Conservation (phyloP, 2,329 filamentous ascomycete species). For the Sporothrix mexicana region DNA sequence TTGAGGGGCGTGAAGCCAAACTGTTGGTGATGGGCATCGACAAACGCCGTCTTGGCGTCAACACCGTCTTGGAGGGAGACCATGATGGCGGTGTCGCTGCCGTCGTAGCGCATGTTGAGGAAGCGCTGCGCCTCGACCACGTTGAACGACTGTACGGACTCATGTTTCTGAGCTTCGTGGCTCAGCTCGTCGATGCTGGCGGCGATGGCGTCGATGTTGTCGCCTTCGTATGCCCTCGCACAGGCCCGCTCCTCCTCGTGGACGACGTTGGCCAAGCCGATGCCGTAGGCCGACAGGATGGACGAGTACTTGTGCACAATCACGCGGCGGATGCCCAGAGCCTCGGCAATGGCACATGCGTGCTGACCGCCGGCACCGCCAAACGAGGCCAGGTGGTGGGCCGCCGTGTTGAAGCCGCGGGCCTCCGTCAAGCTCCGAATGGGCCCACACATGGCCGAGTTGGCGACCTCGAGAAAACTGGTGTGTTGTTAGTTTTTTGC, state of each 20-base stretch:
- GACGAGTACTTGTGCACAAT: slow-evolving; percentile 86
- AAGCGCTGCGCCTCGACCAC: too few relatives aligned
- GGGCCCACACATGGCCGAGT: slow-evolving; percentile 74
- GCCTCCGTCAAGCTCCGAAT: slow-evolving; percentile 90
- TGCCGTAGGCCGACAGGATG: slow-evolving; percentile 86
- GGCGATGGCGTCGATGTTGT: too few relatives aligned
- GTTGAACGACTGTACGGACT: too few relatives aligned
- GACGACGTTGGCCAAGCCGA: slow-evolving; percentile 90
- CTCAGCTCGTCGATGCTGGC: too few relatives aligned
- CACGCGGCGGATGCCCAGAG: slow-evolving; percentile 82
- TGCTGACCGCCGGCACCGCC: slow-evolving; percentile 91
- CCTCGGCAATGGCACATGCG: slow-evolving; percentile 83
- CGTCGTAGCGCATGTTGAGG: slow-evolving; percentile 33
- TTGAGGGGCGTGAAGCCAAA: too few relatives aligned
- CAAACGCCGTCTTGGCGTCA: slow-evolving; percentile 80
- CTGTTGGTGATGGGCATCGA: too few relatives aligned
- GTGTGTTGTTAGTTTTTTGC: too few relatives aligned
- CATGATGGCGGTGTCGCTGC: slow-evolving; percentile 60
- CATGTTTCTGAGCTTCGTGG: too few relatives aligned
- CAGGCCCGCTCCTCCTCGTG: slow-evolving; percentile 81
- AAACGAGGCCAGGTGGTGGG: slow-evolving; percentile 88
- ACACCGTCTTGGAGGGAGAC: slow-evolving; percentile 55
- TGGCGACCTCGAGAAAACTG: slow-evolving; percentile 73
- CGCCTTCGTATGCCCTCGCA: too few relatives aligned
- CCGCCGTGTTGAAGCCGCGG: slow-evolving; percentile 88